Conservation (phyloP, 352 stramenopile species). For the Bremia lactucae region DNA sequence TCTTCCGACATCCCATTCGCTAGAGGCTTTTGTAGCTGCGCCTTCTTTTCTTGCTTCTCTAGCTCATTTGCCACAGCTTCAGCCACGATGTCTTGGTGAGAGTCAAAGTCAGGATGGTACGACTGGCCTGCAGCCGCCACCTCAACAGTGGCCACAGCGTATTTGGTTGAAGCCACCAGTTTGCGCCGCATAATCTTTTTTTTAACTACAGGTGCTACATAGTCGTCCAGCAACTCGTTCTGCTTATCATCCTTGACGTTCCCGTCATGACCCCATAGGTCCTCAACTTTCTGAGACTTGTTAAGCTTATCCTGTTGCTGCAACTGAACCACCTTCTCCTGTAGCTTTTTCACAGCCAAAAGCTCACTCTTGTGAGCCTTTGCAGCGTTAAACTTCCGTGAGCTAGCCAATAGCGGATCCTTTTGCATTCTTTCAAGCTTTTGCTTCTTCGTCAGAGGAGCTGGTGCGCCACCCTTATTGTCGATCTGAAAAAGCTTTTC, state of each 20-base stretch:
- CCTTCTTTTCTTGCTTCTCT: conserved; percentile 41
- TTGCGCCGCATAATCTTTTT: conserved; percentile 53
- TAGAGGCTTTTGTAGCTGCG: conserved; percentile 38
- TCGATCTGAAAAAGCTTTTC: conserved; percentile 79
- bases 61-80: conserved; percentile 58
- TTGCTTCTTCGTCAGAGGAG: conserved; percentile 57
- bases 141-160: conserved; percentile 66
- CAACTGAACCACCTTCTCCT: conserved; percentile 13
- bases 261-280: conserved; percentile 41
- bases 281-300: conserved; percentile 11
- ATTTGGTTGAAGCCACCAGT: conserved; percentile 41
- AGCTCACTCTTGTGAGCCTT: conserved; percentile 55
- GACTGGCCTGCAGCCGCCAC: conserved; percentile 68
- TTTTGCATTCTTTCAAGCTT: conserved; percentile 53
- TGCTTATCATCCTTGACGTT: conserved; percentile 24
- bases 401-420: conserved; percentile 52
- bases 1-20: conserved; percentile 59
- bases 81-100: conserved; percentile 72
- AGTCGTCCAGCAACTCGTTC: conserved; percentile 40
- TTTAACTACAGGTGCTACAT: conserved; percentile 41
- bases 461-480: conserved; percentile 37
- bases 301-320: conserved; percentile 8
- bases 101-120: conserved; percentile 77
- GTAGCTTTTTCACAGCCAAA: conserved; percentile 47
- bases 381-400: conserved; percentile 51